Conservation (phyloP, 495 filamentous ascomycete species). For the Xylaria telfairii region DNA sequence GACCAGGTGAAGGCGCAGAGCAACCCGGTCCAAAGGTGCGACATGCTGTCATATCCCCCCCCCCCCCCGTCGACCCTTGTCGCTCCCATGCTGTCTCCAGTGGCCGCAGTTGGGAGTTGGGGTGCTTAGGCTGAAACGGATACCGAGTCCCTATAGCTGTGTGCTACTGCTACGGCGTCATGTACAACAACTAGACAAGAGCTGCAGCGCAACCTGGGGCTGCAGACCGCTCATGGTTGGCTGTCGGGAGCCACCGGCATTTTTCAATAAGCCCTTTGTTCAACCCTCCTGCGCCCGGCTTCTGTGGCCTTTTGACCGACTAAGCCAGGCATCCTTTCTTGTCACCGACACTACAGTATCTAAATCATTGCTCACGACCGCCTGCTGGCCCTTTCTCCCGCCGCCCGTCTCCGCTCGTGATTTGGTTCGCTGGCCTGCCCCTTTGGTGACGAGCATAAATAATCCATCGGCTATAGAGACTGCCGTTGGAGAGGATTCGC, state of each 20-base stretch:
- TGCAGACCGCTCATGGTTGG: conserved; percentile 13
- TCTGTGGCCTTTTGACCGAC: conserved; percentile 4
- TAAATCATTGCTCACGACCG: not conserved
- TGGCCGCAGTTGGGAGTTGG: conserved; percentile 9
- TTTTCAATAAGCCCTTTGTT: not conserved
- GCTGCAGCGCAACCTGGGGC: conserved; percentile 10
- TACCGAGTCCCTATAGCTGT: conserved; percentile 3
- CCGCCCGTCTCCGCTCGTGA: not conserved
- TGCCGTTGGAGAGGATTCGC: not conserved
- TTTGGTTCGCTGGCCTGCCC: not conserved
- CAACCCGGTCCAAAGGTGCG: not conserved
- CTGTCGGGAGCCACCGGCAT: conserved; percentile 1
- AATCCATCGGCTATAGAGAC: not conserved
- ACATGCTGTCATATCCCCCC: not conserved
- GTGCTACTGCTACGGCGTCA: not conserved
- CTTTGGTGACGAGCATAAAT: not conserved
- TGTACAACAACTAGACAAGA: conserved; percentile 4
- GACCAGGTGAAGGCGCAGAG: not conserved
- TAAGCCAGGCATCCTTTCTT: not conserved
- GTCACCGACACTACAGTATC: conserved; percentile 17
- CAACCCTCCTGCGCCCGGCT: conserved; percentile 24
- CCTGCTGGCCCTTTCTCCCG: not conserved
- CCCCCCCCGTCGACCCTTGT: not conserved
- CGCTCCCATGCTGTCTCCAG: not conserved
- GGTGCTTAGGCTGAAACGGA: conserved; percentile 25